phyloP scores from a whole-genome alignment of 768 basidiomycete genomes.

The Tulasnella sp. region DNA sequence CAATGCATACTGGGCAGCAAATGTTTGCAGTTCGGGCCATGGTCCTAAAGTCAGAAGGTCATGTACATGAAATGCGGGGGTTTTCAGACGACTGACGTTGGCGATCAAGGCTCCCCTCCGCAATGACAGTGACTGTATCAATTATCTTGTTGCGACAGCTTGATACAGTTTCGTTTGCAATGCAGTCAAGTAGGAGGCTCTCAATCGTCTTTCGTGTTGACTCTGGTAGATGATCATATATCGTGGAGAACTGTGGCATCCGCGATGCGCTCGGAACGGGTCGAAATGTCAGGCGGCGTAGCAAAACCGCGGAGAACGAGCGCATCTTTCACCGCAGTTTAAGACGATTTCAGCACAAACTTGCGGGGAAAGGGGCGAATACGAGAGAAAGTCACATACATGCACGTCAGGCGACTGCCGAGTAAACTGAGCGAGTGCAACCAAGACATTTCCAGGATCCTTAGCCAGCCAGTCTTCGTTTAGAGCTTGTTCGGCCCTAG shows the following conservation, averaged over 20 bases:
- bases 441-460: conserved; percentile 65
- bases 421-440: conserved; percentile 69
- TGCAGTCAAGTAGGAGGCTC: conserved; percentile 54
- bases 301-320: conserved; percentile 68
- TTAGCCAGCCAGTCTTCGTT: conserved; percentile 59
- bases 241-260: conserved; percentile 34
- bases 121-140: conserved; percentile 64
- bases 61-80: not conserved
- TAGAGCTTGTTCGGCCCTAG: conserved; percentile 66
- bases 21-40: conserved; percentile 70
- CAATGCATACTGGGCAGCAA: conserved; percentile 37
- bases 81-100: conserved; percentile 28
- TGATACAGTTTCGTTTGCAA: conserved; percentile 45
- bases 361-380: not conserved
- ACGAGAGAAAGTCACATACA: conserved; percentile 34
- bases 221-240: conserved; percentile 66
- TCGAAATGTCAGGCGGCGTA: conserved; percentile 67
- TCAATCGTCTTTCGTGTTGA: conserved; percentile 56
- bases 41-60: conserved; percentile 30
- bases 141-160: conserved; percentile 58
- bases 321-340: too few relatives aligned
- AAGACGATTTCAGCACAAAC: not conserved
- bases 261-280: conserved; percentile 28
- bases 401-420: conserved; percentile 67
- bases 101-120: conserved; percentile 58